Base-by-base conservation (phyloP, 2,329 filamentous ascomycete species). In the Aplosporella prunicola region DNA sequence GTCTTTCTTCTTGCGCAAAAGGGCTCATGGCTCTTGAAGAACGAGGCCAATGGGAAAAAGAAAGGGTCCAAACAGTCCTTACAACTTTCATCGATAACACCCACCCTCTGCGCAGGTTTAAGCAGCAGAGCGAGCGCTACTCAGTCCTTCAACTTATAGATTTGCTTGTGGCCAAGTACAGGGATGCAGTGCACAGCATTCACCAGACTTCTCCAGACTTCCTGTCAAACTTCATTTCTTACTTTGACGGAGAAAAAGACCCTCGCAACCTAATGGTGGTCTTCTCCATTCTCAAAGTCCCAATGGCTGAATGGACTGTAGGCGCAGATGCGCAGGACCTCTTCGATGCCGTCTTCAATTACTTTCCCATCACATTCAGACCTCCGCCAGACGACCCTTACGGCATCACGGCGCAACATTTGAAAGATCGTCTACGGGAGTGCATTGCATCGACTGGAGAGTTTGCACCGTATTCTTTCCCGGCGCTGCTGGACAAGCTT, bases 361-460 rank as follows among this genome's bases (percentile, higher is more conserved):
- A 82, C 54, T 82, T 82, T 51, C 78, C 78, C 0, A 81, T 82
- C 46, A 81, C 78, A 0, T 82, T 82, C 57, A 70, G 74, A 48
- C 77, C 78, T 9, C 78, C 78, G 1, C 78, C 76, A 9, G 76
- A 80, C 45, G 78, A 82, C 49, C 77, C 77, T 1, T 82, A 80
- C 43, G 74, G 76, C 2, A 80, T 82, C 43, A 81, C 78, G 2
- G 74, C 78, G 2, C 76, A 81, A 47, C 73, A 82, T 48, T 55
- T 82, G 41, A 82, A 82, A 49, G 68, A 72, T 35, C 68, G 78
- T 18, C 53, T 82, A 10, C 67, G 75, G 44, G 71, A 74, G 28
- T 82, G 78, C 51, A 75, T 82, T 41, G 66, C 77, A 5, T 72
- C 76, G 5, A 78, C 72, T 1, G 62, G 67, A 3, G 65, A 70